Conservation (phyloP, 2,329 filamentous ascomycete genomes). For the Fusarium heterosporum region DNA sequence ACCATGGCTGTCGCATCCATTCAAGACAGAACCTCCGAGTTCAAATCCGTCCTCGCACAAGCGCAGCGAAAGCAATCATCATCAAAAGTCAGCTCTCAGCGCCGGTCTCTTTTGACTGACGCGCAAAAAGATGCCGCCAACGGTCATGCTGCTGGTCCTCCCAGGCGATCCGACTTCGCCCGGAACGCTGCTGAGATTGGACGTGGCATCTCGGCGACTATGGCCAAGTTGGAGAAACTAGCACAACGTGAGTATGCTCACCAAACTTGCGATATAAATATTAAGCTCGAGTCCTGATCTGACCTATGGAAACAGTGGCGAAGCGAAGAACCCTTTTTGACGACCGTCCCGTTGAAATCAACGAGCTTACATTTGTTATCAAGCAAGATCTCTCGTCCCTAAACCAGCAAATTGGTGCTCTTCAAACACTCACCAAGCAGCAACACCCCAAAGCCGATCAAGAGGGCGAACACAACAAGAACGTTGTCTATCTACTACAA, state of each 20-base stretch:
- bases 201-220: conserved; percentile 88
- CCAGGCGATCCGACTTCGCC: conserved; percentile 89
- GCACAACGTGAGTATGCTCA: conserved; percentile 73
- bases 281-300: conserved; percentile 4
- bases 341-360: conserved; percentile 95
- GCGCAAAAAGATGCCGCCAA: conserved; percentile 75
- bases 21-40: conserved; percentile 96
- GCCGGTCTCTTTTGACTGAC: conserved; percentile 82
- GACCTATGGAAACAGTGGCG: conserved; percentile 69
- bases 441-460: conserved; percentile 81
- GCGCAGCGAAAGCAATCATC: conserved; percentile 83
- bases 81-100: conserved; percentile 81
- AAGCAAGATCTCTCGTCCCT: conserved; percentile 90
- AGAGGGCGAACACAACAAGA: conserved; percentile 97
- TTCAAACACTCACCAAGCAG: conserved; percentile 82
- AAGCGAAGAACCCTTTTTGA: conserved; percentile 97
- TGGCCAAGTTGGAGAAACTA: conserved; percentile 93
- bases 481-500: conserved; percentile 91
- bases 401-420: conserved; percentile 86
- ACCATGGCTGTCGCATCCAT: conserved; percentile 79
- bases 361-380: conserved; percentile 96
- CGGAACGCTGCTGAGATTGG: conserved; percentile 92
- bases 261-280: neutral
- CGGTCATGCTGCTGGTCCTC: conserved; percentile 59
- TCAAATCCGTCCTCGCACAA: conserved; percentile 88